Percentiles rank a stretch among this genome's conserved stretches.
Evolutionary conservation across 305 asterid genomes (phyloP).

Genomic region (Ruellia speciosa): DNA sequence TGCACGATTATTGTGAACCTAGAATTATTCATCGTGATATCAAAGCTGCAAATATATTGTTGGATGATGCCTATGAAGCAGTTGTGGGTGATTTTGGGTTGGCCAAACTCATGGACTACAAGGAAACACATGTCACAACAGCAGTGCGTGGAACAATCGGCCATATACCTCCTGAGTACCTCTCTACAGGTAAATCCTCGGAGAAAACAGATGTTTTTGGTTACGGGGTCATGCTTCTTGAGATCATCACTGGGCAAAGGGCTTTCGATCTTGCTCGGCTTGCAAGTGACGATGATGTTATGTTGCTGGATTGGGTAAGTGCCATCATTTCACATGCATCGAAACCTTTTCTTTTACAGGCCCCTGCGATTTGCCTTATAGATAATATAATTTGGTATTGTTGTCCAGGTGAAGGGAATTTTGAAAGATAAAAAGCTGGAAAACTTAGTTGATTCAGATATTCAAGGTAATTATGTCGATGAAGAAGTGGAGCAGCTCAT

Average conservation of each 20-base stretch:
- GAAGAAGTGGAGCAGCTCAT: conserved; percentile 53
- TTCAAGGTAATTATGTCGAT: conserved; percentile 35
- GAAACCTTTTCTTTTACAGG: no score
- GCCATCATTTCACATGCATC: not conserved
- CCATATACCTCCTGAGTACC: conserved; percentile 78
- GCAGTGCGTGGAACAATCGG: conserved; percentile 86
- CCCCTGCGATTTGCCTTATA: no score
- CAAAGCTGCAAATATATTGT: conserved; percentile 73
- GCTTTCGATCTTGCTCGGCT: conserved; percentile 81
- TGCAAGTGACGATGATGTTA: conserved; percentile 71
- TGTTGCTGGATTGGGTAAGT: conserved; percentile 80
- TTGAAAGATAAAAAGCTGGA: conserved; percentile 50
- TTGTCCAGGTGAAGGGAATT: conserved; percentile 47
- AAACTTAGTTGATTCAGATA: conserved; percentile 51
- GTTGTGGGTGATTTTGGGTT: conserved; percentile 87
- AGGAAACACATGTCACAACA: conserved; percentile 75
- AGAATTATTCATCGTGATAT: conserved; percentile 83
- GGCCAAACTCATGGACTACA: conserved; percentile 85
- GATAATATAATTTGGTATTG: not conserved
- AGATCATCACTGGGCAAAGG: conserved; percentile 76
- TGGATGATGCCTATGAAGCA: conserved; percentile 77
- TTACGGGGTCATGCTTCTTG: conserved; percentile 85
- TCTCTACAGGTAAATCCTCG: conserved; percentile 67
- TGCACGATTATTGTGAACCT: conserved; percentile 83
- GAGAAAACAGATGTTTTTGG: conserved; percentile 88